Percentiles rank a stretch among this genome's conserved stretches.
phyloP scores from a whole-genome alignment of 495 filamentous ascomycete genomes.

The Astrothelium subdiscretum region DNA sequence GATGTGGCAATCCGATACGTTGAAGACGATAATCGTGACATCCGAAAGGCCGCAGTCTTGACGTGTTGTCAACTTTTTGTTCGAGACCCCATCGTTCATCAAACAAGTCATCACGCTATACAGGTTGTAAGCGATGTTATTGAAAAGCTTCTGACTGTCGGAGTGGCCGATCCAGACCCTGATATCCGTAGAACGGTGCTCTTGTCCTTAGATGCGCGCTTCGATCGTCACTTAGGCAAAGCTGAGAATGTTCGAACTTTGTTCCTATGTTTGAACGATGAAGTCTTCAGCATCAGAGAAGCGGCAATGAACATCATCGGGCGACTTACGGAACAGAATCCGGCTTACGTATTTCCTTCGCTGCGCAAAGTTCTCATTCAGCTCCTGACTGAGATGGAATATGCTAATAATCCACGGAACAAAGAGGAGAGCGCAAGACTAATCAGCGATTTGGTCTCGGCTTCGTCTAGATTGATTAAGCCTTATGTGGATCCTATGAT shows the following conservation, averaged over 20 bases:
- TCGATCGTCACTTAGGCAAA: slow-evolving; percentile 87
- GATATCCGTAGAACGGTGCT: slow-evolving; percentile 83
- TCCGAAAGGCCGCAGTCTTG: slow-evolving; percentile 85
- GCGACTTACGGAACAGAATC: slow-evolving; percentile 79
- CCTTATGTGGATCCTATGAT: slow-evolving; percentile 95
- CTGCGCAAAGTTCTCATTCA: slow-evolving; percentile 90
- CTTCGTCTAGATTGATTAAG: slow-evolving; percentile 80
- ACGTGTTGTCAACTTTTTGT: slow-evolving; percentile 97
- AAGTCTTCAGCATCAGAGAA: slow-evolving; percentile 81
- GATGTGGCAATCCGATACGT: slow-evolving; percentile 97
- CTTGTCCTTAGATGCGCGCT: slow-evolving; percentile 77
- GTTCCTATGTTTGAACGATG: slow-evolving; percentile 94
- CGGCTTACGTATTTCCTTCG: slow-evolving; percentile 92
- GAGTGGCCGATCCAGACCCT: slow-evolving; percentile 80
- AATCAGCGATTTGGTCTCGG: slow-evolving; percentile 81
- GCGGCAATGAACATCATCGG: slow-evolving; percentile 94
- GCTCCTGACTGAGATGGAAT: slow-evolving; percentile 87
- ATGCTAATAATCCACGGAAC: slow-evolving; percentile 82
- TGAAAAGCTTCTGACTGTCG: slow-evolving; percentile 86
- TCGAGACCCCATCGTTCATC: slow-evolving; percentile 90
- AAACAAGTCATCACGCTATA: slow-evolving; percentile 90
- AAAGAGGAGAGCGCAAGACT: slow-evolving; percentile 93
- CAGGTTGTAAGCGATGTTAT: slow-evolving; percentile 97
- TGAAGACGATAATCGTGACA: slow-evolving; percentile 86
- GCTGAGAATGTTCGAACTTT: slow-evolving; percentile 91